Conservation (phyloP, 148 eudicot genomes). For the Fagopyrum homotropicum region DNA sequence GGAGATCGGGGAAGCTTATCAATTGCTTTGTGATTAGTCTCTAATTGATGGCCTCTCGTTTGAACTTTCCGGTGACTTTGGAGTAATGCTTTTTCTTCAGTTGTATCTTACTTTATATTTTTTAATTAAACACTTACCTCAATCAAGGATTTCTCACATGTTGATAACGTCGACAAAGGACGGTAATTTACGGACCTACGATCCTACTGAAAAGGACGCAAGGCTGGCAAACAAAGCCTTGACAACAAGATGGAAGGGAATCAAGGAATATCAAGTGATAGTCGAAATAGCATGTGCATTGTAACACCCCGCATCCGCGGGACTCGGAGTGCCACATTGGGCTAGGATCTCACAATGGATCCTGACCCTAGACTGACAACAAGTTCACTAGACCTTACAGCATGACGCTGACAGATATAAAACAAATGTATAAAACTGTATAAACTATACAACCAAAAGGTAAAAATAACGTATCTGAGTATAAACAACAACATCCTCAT, state of each 20-base stretch:
- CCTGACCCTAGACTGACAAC: too few species aligned
- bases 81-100: slow-evolving; percentile 25
- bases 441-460: too few species aligned
- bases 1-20: slow-evolving; percentile 53
- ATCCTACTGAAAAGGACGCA: slow-evolving; percentile 88
- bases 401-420: too few species aligned
- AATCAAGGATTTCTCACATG: too few species aligned
- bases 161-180: slow-evolving; percentile 32
- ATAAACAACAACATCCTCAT: too few species aligned
- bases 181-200: slow-evolving; percentile 61
- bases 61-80: slow-evolving; percentile 71
- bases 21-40: slow-evolving; percentile 44
- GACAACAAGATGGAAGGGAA: slow-evolving; percentile 31
- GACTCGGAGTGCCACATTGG: too few species aligned
- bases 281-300: slow-evolving; percentile 73
- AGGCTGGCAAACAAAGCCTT: slow-evolving; percentile 54
- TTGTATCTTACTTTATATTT: not conserved
- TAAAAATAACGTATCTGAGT: too few species aligned
- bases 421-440: too few species aligned
- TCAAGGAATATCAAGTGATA: slow-evolving; percentile 51
- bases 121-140: too few species aligned
- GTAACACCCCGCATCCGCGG: too few species aligned
- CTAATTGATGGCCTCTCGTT: slow-evolving; percentile 42
- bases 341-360: too few species aligned
- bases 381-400: too few species aligned